These are phyloP conservation scores for Fraxinus excelsior DNA, from an alignment of 257 asterid species.

Conservation along the genomic window DNA sequence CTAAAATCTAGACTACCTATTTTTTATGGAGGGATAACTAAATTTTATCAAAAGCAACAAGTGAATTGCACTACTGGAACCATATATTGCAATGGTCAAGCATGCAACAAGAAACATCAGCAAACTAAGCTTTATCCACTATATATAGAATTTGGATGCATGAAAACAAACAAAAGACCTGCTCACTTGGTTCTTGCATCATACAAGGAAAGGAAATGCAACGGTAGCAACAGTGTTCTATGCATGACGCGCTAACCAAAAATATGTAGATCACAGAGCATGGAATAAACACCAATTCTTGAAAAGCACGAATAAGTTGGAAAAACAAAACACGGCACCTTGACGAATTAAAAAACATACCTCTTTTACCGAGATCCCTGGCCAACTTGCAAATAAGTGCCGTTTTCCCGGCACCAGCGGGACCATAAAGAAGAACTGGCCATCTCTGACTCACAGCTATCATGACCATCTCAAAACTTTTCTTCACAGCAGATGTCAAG, in stretches of 20 bases:
- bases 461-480: constrained; percentile 76
- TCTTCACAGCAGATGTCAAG: constrained; percentile 61
- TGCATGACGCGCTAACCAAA: background rate
- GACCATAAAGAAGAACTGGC: constrained; percentile 97
- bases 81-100: background rate
- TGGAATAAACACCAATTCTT: background rate
- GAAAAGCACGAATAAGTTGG: background rate
- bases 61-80: background rate
- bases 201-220: background rate
- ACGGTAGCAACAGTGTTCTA: background rate
- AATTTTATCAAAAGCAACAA: background rate
- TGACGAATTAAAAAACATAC: constrained; percentile 35
- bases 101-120: background rate
- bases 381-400: constrained; percentile 73
- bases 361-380: constrained; percentile 56
- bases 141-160: background rate
- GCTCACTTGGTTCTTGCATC: background rate
- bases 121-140: background rate
- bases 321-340: constrained; percentile 9
- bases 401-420: constrained; percentile 92
- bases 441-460: constrained; percentile 88
- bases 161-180: background rate
- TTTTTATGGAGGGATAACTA: background rate
- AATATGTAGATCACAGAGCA: background rate
- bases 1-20: background rate